Evolutionary conservation across 2,329 filamentous ascomycete species (phyloP).

Genomic region (Aspergillus tamarii): DNA sequence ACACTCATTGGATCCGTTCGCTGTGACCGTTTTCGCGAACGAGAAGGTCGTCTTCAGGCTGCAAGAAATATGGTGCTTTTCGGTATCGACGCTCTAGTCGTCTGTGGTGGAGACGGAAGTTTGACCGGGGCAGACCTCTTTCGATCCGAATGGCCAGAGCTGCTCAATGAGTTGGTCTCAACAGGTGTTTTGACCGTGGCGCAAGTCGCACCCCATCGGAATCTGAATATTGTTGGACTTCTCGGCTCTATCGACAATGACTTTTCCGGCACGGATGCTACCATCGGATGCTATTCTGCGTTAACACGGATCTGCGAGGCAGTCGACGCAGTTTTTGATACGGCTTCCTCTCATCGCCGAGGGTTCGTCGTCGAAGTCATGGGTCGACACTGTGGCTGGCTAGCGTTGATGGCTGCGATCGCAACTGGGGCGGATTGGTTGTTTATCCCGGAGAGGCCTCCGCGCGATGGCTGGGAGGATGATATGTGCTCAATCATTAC

Average conservation of each 20-base stretch:
- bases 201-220: slow-evolving; percentile 74
- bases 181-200: slow-evolving; percentile 70
- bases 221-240: slow-evolving; percentile 93
- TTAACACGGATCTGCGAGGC: slow-evolving; percentile 91
- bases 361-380: slow-evolving; percentile 99
- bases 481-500: slow-evolving; percentile 81
- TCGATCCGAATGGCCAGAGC: slow-evolving; percentile 84
- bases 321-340: slow-evolving; percentile 90
- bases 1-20: slow-evolving; percentile 95
- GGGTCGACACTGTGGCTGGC: slow-evolving; percentile 97
- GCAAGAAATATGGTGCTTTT: slow-evolving; percentile 93
- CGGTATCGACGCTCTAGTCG: slow-evolving; percentile 93
- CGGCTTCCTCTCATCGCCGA: slow-evolving; percentile 92
- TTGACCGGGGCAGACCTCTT: slow-evolving; percentile 95
- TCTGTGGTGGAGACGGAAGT: slow-evolving; percentile 95
- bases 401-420: slow-evolving; percentile 94
- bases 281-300: slow-evolving; percentile 95
- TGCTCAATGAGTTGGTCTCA: slow-evolving; percentile 81
- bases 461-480: slow-evolving; percentile 81
- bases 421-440: slow-evolving; percentile 95
- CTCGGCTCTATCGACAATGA: slow-evolving; percentile 99
- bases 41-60: slow-evolving; percentile 77
- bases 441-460: slow-evolving; percentile 94
- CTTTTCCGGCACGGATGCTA: slow-evolving; percentile 94
- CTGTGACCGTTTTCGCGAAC: slow-evolving; percentile 89